phyloP scores from a whole-genome alignment of 257 asterid species.

The Solanum habrochaites region DNA sequence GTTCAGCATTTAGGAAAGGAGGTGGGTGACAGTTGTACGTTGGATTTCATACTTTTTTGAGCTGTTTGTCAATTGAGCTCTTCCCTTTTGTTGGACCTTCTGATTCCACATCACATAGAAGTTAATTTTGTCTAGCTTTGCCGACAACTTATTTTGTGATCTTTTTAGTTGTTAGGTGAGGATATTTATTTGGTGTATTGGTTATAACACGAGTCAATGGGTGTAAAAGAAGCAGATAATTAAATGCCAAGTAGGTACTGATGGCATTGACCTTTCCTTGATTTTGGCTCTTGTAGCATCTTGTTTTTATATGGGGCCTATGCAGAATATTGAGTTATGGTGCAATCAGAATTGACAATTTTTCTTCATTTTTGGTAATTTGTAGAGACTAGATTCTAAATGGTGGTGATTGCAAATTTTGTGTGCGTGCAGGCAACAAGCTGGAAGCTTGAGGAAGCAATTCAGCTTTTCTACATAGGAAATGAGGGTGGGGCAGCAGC shows the following conservation, averaged over 20 bases:
- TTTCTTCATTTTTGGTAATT: background rate
- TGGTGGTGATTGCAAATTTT: background rate
- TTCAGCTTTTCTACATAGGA: conserved; percentile 85
- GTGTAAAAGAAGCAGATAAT: background rate
- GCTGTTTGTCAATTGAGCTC: background rate
- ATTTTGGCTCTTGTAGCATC: background rate
- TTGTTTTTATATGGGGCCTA: background rate
- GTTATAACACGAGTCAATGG: background rate
- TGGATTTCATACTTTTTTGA: background rate
- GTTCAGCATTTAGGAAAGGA: background rate
- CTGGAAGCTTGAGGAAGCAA: conserved; percentile 98
- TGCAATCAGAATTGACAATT: background rate
- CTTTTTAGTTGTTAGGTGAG: background rate
- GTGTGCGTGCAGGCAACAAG: conserved; percentile 64
- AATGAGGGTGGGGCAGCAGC: conserved; percentile 50
- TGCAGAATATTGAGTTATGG: background rate
- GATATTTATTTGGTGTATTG: background rate
- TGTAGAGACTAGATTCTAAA: background rate
- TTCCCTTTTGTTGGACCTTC: background rate
- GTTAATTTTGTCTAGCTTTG: background rate
- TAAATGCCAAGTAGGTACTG: background rate
- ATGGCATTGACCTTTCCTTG: background rate
- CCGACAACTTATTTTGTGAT: background rate
- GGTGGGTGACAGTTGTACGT: background rate
- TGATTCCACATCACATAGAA: background rate